Percentiles rank a stretch among this genome's conserved stretches.
Conservation (phyloP, 1,284 basidiomycete genomes). For the Vanrija sp. region DNA sequence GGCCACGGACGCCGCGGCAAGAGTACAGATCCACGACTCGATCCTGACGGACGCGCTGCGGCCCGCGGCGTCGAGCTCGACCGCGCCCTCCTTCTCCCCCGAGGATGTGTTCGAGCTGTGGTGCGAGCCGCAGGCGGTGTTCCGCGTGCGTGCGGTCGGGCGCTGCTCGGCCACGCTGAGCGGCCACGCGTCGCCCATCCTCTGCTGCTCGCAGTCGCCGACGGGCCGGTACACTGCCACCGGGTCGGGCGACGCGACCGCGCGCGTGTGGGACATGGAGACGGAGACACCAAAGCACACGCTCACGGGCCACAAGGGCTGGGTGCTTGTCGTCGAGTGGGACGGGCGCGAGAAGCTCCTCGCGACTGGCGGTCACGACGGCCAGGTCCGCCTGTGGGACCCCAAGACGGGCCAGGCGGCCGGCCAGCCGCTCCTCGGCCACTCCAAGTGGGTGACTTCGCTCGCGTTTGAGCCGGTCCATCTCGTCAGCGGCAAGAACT, state of each 20-base stretch:
- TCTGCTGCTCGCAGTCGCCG: slow-evolving; percentile 93
- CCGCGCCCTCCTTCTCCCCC: slow-evolving; percentile 57
- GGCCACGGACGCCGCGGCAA: slow-evolving; percentile 48
- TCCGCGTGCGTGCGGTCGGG: slow-evolving; percentile 87
- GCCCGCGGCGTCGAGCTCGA: slow-evolving; percentile 50
- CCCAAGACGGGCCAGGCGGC: slow-evolving; percentile 78
- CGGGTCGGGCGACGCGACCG: slow-evolving; percentile 90
- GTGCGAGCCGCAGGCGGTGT: slow-evolving; percentile 93
- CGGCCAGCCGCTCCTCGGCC: slow-evolving; percentile 82
- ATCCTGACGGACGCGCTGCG: slow-evolving; percentile 73
- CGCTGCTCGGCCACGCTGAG: slow-evolving; percentile 82
- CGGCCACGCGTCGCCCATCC: slow-evolving; percentile 90
- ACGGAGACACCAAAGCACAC: slow-evolving; percentile 89
- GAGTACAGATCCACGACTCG: slow-evolving; percentile 74
- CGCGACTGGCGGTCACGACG: slow-evolving; percentile 88
- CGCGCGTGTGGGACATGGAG: slow-evolving; percentile 88
- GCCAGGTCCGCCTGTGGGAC: slow-evolving; percentile 85
- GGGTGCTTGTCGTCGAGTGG: slow-evolving; percentile 98
- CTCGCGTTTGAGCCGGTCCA: slow-evolving; percentile 96
- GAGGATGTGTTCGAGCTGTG: slow-evolving; percentile 83
- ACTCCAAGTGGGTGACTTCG: slow-evolving; percentile 96
- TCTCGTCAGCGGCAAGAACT: slow-evolving; percentile 57
- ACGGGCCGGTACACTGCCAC: slow-evolving; percentile 88
- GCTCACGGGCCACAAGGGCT: slow-evolving; percentile 83
- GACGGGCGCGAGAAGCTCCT: slow-evolving; percentile 84